These are phyloP conservation scores for Gardenia jasminoides DNA, from an alignment of 257 asterid species.

Conservation along the genomic window DNA sequence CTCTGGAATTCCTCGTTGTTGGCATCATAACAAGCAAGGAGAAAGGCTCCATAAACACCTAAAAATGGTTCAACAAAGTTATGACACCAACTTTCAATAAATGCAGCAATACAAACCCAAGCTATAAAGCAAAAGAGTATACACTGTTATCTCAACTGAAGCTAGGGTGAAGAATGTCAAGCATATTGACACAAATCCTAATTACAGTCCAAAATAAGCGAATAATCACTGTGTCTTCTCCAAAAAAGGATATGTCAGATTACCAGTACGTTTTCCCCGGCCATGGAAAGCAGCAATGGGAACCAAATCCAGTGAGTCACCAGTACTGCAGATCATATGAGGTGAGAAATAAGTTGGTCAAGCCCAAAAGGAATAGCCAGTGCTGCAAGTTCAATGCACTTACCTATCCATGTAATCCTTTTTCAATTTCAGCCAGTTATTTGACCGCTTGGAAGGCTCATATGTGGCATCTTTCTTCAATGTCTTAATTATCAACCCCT, in stretches of 20 bases:
- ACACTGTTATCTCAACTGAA: background rate
- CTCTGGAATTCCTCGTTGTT: conserved; percentile 89
- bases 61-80: conserved; percentile 8
- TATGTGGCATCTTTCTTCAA: conserved; percentile 86
- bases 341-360: conserved; percentile 9
- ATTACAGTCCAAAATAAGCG: background rate
- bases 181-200: background rate
- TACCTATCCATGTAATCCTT: conserved; percentile 93
- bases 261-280: conserved; percentile 92
- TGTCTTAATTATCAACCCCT: conserved; percentile 95
- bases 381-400: conserved; percentile 14
- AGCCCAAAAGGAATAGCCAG: conserved; percentile 16
- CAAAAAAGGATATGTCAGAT: conserved; percentile 15
- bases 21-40: conserved; percentile 89
- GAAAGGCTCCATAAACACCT: conserved; percentile 97
- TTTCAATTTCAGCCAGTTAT: conserved; percentile 91
- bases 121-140: background rate
- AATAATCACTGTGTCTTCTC: background rate
- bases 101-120: background rate
- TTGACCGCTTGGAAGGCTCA: conserved; percentile 90
- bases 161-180: background rate
- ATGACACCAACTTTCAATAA: background rate
- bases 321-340: conserved; percentile 57
- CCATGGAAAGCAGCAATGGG: conserved; percentile 99
- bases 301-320: conserved; percentile 94